Conservation (phyloP, 192 early-diverging fungal genomes). For the Coemansia sp. region DNA sequence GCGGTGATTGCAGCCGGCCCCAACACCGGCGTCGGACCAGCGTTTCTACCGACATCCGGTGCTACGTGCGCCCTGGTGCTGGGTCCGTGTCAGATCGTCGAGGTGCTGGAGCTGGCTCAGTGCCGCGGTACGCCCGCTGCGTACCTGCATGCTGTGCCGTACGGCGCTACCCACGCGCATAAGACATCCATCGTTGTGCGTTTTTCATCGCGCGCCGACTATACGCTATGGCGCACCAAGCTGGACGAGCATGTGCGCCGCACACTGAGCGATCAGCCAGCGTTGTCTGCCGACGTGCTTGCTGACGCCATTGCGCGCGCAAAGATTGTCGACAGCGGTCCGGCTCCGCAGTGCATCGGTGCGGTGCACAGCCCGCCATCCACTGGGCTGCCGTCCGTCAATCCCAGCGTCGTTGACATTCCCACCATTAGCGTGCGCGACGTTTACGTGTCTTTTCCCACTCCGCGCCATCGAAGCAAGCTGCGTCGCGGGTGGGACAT, state of each 20-base stretch:
- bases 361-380: conserved; percentile 28
- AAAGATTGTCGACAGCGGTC: conserved; percentile 25
- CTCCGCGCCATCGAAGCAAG: conserved; percentile 35
- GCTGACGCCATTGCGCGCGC: conserved; percentile 47
- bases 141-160: conserved; percentile 30
- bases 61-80: conserved; percentile 22
- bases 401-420: conserved; percentile 29
- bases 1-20: conserved; percentile 19
- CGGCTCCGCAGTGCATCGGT: conserved; percentile 16
- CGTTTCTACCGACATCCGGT: conserved; percentile 21
- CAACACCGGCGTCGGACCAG: conserved; percentile 1
- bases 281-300: conserved; percentile 37
- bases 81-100: conserved; percentile 37
- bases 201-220: conserved; percentile 43
- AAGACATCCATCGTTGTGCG: conserved; percentile 33
- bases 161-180: conserved; percentile 8
- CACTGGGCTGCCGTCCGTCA: conserved; percentile 25
- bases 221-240: conserved; percentile 33
- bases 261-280: conserved; percentile 27
- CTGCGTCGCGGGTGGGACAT: conserved; percentile 51
- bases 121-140: conserved; percentile 35
- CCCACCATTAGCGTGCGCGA: conserved; percentile 51
- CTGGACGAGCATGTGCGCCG: conserved; percentile 42
- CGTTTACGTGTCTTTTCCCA: conserved; percentile 47
- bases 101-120: conserved; percentile 48